Base-by-base conservation (phyloP, 768 basidiomycete genomes). In the Suillus americanus region DNA sequence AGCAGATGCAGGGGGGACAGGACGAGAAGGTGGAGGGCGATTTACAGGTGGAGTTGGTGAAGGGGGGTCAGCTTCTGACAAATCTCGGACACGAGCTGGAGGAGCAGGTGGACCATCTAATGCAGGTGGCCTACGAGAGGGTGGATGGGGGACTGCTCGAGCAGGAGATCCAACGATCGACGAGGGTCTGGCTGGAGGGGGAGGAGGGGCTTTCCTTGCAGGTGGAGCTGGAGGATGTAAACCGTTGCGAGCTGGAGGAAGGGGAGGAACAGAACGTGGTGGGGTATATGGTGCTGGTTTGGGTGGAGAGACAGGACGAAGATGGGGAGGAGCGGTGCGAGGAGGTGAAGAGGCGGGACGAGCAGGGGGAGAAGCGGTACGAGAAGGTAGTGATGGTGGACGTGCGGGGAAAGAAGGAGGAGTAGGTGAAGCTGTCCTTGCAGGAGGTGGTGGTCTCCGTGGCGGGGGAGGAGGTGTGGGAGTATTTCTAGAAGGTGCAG, bases 171-270 rank as follows among this genome's bases (percentile, higher is more conserved):
- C 66, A 14, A 69, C 67, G 0, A 73, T 70, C 28, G 78, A 76
- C 61, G 80, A 82, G 7, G 79, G 74, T 60, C 83, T 72, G 23
- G 80, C 77, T 35, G 83, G 78, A 18, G 86, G 84, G 16, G 85
- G 85, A 0, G 81, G 80, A 12, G 79, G 78, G 43, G 77, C 76
- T 13, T 75, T 72, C 60, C 79, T 72, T 10, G 77, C 80, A 61
- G 79, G 78, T 3, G 73, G 67, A 3, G 75, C 71, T 14, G 81
- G 76, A 10, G 77, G 77, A 0, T 77, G 77, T 14, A 80, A 76
- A 40, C 77, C 76, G 56, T 72, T 75, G 57, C 82, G 77, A 38
- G 65, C 70, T 3, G 73, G 72, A 60, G 74, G 76, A 9, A 61
- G 65, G 18, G 68, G 70, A 25, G 76, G 70, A 5, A 62, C 65